Base-by-base conservation (phyloP, 2,329 filamentous ascomycete genomes). In the Phaeosphaeria sp. region DNA sequence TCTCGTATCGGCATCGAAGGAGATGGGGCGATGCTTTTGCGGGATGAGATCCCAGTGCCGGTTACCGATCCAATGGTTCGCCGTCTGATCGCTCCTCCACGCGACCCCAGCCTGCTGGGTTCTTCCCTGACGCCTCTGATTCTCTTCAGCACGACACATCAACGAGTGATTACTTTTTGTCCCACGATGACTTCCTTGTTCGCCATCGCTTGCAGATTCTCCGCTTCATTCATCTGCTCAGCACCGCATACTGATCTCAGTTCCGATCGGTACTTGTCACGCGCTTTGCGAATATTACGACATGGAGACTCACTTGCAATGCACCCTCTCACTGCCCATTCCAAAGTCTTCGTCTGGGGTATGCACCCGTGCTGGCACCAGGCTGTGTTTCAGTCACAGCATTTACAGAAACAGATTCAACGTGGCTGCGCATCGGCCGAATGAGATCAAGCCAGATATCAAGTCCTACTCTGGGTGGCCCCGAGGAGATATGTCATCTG, bases 21-120 rank as follows among this genome's bases (percentile, higher is more conserved):
- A 48, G 20, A 51, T 51, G 55, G 55, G 59, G 60, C 53, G 53
- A 59, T 73, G 66, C 67, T 73, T 73, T 69, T 71, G 70, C 68
- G 66, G 68, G 71, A 69, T 64, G 63, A 61, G 55, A 65, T 49
- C 63, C 50, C 61, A 59, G 47, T 63, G 63, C 68, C 66, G 65
- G 51, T 49, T 55, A 61, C 66, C 64, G 42, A 59, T 45, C 45
- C 36, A 49, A 52, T 46, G 49, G 52, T 21, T 21, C 40, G 40
- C 55, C 9, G 15, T 6, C 22, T n/a, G n/a, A n/a, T n/a, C n/a
- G n/a, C n/a, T n/a, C n/a, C 42, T 53, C 57, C 59, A 60, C 57
- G 46, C 59, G 58, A 42, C 49, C 21, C 57, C 60, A 48, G 49
- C 39, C 13, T 21, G 44, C 57, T 59, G 60, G 58, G 44, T 51